A percentile compares a stretch with the other conserved stretches of the same genome.
Conservation (phyloP, 2,329 filamentous ascomycete genomes). For the Amauroascus niger region DNA sequence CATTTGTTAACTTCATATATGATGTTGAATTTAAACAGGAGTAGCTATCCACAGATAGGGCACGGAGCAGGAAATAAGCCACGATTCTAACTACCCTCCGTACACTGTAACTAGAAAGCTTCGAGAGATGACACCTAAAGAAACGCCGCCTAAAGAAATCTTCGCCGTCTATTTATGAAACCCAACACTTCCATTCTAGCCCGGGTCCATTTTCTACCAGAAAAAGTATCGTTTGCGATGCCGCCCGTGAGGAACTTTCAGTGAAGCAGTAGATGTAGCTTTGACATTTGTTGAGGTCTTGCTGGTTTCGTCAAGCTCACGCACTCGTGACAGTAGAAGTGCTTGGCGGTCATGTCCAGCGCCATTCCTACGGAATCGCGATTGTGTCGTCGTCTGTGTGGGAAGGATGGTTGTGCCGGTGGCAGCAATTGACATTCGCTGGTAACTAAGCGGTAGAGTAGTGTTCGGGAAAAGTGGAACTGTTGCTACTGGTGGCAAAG, state of each 20-base stretch:
- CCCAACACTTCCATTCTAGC: not conserved
- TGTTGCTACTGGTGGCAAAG: not conserved
- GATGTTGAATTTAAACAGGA: no score
- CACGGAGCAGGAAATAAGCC: no score
- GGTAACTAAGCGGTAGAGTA: not conserved
- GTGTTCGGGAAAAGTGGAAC: not conserved
- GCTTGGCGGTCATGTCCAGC: not conserved
- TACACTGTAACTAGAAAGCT: no score
- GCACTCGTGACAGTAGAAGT: not conserved
- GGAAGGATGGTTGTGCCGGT: not conserved
- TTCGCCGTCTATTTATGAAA: not conserved
- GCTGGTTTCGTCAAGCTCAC: not conserved
- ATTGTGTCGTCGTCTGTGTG: not conserved
- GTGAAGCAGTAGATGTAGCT: not conserved
- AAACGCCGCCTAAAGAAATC: no score
- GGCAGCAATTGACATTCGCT: not conserved
- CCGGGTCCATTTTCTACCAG: not conserved
- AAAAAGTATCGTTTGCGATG: not conserved
- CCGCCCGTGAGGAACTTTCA: not conserved
- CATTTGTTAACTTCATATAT: no score
- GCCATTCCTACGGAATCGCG: conserved; percentile 3
- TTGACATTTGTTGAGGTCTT: not conserved
- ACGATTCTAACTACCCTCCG: no score
- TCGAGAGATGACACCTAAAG: no score
- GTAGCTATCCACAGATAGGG: no score